Percentiles rank a stretch among this genome's conserved stretches.
Evolutionary conservation across 306 rosid genomes (phyloP).

Genomic region (Quercus variabilis): DNA sequence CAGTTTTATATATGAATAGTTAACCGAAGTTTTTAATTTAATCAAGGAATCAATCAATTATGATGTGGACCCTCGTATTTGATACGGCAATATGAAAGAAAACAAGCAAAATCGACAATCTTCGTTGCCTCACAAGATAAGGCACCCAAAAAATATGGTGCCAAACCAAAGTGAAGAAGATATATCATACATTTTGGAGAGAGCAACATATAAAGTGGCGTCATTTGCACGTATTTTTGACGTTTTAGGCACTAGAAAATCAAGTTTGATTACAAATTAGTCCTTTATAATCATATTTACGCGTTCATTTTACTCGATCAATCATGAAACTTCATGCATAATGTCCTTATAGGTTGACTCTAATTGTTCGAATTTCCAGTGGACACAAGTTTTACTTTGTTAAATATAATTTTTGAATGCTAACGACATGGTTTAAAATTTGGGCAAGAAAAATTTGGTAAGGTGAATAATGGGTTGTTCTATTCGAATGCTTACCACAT

Average conservation of each 20-base stretch:
- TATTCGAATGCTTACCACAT: neutral
- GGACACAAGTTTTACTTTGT: no score
- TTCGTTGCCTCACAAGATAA: no score
- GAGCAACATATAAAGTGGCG: neutral
- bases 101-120: neutral
- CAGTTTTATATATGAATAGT: conserved; percentile 8
- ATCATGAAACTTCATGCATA: no score
- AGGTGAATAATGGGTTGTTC: no score
- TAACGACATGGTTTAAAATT: no score
- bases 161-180: neutral
- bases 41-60: conserved; percentile 24
- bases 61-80: conserved; percentile 4
- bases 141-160: neutral
- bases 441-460: no score
- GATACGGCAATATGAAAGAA: neutral
- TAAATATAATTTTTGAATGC: no score
- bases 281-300: neutral
- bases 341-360: no score
- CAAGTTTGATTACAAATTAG: no score
- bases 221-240: neutral
- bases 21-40: conserved; percentile 3
- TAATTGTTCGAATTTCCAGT: no score
- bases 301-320: neutral
- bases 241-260: neutral
- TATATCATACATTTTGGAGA: neutral